Base-by-base conservation (phyloP, 2,329 filamentous ascomycete species). In the Trichoderma sp. region DNA sequence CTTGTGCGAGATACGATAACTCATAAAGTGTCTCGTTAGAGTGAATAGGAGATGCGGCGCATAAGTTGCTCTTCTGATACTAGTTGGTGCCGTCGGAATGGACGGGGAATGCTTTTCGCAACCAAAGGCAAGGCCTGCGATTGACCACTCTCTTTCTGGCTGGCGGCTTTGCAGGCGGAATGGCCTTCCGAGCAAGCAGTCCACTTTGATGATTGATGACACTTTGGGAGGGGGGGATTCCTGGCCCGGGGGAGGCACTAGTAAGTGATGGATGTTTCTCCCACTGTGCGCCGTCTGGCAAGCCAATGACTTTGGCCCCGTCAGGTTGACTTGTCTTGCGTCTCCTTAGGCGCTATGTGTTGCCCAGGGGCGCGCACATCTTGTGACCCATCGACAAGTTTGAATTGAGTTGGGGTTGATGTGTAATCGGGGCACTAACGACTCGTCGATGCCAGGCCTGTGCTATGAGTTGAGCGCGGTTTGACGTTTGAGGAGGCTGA, bases 401-500 rank as follows among this genome's bases (percentile, higher is more conserved):
- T 33, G 4, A 57, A 56, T 24, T 43, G 24, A 65, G 13, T 53
- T 63, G 33, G 4, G 47, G 43, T 24, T 43, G 24, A 65, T 65
- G 62, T 3, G 24, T 56, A 57, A 47, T 57, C 27, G 35, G 11
- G 52, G 35, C 62, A 65, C 62, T 65, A 65, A 65, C 35, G 62
- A 47, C 24, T 65, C 35, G 52, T 65, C 16, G 56, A 29, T 57
- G 62, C 31, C 52, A 19, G 62, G 62, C n/a, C 52, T 56, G 27
- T 52, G 35, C 35, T 19, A 13, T 65, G 52, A 65, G 62, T 37
- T 65, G 52, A 33, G 62, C 62, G 62, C 62, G 62, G 52, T 64
- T 57, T 57, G 62, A 52, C 62, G 62, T 65, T 65, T 57, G 62
- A 65, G 35, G 62, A 56, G 62, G 55, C 43, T 67, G 64, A 67